Conservation (phyloP, 164 flowering plant species). For the Tetrastigma voinierianum region DNA sequence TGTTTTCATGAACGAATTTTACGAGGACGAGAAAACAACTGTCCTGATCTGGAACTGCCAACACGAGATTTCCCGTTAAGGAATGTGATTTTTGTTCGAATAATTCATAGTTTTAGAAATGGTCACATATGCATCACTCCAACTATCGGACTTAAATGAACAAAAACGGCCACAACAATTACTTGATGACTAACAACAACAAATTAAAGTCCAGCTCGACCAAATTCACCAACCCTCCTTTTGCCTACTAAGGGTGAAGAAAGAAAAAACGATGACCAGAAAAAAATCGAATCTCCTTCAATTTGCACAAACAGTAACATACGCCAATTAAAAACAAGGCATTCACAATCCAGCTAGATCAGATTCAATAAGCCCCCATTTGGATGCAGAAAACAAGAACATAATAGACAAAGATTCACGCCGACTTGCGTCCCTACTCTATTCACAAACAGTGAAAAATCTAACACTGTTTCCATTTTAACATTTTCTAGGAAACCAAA, state of each 20-base stretch:
- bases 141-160: not conserved
- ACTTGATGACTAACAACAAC: not conserved
- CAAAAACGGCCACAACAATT: too few relatives aligned
- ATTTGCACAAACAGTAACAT: too few relatives aligned
- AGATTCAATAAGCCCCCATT: not conserved
- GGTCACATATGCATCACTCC: not conserved
- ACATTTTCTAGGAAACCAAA: constrained; percentile 19
- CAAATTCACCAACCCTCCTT: too few relatives aligned
- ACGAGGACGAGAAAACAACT: not conserved
- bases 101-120: not conserved
- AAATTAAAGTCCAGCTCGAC: not conserved
- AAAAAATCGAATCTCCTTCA: too few relatives aligned
- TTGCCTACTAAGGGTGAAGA: too few relatives aligned
- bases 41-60: not conserved
- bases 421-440: not conserved
- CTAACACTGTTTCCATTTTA: not conserved
- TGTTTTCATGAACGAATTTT: not conserved
- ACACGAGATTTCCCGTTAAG: not conserved
- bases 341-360: not conserved
- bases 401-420: not conserved
- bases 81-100: not conserved
- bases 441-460: not conserved
- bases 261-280: too few relatives aligned
- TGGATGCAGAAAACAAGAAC: not conserved
- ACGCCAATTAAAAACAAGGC: too few relatives aligned